Base-by-base conservation (phyloP, 768 basidiomycete genomes). In the Pisolithus microcarpus region DNA sequence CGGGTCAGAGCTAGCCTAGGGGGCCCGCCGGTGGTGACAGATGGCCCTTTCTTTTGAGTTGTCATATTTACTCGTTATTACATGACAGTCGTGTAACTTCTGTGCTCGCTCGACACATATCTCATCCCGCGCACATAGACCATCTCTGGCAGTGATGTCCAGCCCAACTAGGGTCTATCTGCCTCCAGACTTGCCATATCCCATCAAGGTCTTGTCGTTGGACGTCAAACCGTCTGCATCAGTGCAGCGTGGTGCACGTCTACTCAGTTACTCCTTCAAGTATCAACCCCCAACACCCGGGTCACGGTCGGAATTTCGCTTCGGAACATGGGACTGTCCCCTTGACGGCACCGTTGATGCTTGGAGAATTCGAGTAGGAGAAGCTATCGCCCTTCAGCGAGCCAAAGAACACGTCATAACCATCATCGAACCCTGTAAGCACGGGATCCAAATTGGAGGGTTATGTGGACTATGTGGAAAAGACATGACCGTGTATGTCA, bases 401-500 rank as follows among this genome's bases (percentile, higher is more conserved):
- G 84, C 86, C 10, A 78, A 73, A 52, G 79, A 69, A 38, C 76
- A 83, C 3, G 81, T 79, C 52, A 72, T 92, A 21, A 68, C 79
- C 36, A 72, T 97, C 55, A 70, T 80, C 43, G 94, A 97, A 67
- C 90, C 92, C n/a, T 99, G 95, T 72, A 92, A 91, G 51, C 95
- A 99, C 69, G 89, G 89, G 52, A 84, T 95, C 59, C 94, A 97
- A 65, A 74, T 95, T 46, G 83, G 85, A 38, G 95, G 95, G 1
- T 75, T 99, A 45, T 99, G 95, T 64, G 91, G 89, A 1, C 67
- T 96, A 28, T 99, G 95, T 62, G 95, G 93, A 36, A 93, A 90
- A 72, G 94, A 99, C 59, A 86, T 97, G 79, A 94, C 90, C 40
- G 81, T 77, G 91, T 94, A 63, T 52, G 85, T 57, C 37, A 11